Conservation (phyloP, 306 rosid species). For the Cucurbita maxima region DNA sequence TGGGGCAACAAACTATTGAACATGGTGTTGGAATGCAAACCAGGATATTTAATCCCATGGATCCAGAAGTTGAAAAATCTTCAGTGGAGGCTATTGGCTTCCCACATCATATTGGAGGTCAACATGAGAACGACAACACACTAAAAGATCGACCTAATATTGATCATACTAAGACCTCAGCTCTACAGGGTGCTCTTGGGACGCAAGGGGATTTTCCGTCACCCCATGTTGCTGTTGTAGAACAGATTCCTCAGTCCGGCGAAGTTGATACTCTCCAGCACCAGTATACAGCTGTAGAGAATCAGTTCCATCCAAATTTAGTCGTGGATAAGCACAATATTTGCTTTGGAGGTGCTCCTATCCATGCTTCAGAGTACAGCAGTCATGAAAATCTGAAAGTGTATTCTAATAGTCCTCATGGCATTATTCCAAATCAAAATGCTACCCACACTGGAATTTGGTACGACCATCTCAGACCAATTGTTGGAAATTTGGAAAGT, state of each 20-base stretch:
- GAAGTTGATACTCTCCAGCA: conserved; percentile 27
- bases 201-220: conserved; percentile 27
- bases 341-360: conserved; percentile 16
- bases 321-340: conserved; percentile 22
- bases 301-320: conserved; percentile 24
- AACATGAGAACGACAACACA: conserved; percentile 25
- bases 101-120: conserved; percentile 22
- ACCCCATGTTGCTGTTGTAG: conserved; percentile 23
- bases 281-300: conserved; percentile 20
- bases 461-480: conserved; percentile 32
- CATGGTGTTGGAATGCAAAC: conserved; percentile 31
- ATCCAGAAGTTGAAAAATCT: conserved; percentile 27
- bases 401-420: conserved; percentile 18
- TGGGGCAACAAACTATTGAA: conserved; percentile 32
- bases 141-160: conserved; percentile 21
- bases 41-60: conserved; percentile 24
- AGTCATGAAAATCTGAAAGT: conserved; percentile 32
- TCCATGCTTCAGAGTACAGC: conserved; percentile 25
- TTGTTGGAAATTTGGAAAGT: conserved; percentile 38
- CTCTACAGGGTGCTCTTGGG: conserved; percentile 19
- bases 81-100: conserved; percentile 17
- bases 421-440: conserved; percentile 27
- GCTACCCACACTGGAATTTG: conserved; percentile 20
- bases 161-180: conserved; percentile 19
- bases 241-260: conserved; percentile 15